A percentile compares a stretch with the other conserved stretches of the same genome.
These are phyloP conservation scores for Eragrostis tef DNA, from an alignment of 202 grass and related monocot species.

Conservation along the genomic window DNA sequence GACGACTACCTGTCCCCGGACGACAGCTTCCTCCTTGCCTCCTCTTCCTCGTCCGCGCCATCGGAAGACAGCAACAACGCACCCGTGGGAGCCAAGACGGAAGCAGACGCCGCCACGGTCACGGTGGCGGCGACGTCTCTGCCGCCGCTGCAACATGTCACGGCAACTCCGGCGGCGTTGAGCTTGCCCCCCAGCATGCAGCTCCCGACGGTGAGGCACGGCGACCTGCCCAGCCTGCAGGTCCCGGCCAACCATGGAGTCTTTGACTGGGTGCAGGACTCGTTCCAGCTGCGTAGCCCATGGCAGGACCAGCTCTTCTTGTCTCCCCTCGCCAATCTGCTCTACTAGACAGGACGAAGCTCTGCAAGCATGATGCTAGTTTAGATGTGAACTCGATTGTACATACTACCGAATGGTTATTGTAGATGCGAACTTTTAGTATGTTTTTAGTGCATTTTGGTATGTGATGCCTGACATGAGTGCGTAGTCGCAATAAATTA, in stretches of 20 bases:
- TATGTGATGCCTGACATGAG: background rate
- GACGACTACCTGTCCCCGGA: slow-evolving; percentile 55
- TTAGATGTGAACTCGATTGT: slow-evolving; percentile 32
- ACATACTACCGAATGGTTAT: slow-evolving; percentile 7
- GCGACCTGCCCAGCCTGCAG: slow-evolving; percentile 36
- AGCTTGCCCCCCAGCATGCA: slow-evolving; percentile 28
- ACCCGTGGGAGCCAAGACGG: slow-evolving; percentile 48
- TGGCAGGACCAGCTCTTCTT: slow-evolving; percentile 65
- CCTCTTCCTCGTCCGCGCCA: slow-evolving; percentile 17
- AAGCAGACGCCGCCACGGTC: slow-evolving; percentile 35
- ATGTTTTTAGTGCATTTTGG: background rate
- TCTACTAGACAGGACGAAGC: slow-evolving; percentile 21
- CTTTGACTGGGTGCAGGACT: slow-evolving; percentile 65
- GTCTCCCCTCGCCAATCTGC: slow-evolving; percentile 62
- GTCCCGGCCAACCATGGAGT: slow-evolving; percentile 43
- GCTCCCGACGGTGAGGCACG: slow-evolving; percentile 38
- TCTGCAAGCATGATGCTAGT: background rate
- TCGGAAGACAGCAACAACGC: slow-evolving; percentile 29
- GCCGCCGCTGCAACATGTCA: background rate
- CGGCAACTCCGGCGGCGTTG: background rate
- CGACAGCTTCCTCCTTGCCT: slow-evolving; percentile 45
- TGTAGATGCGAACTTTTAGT: background rate
- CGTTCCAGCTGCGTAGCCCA: slow-evolving; percentile 66
- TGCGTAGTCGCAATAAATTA: slow-evolving; percentile 18
- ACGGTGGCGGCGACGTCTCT: slow-evolving; percentile 41